Percentiles rank a stretch among this genome's conserved stretches.
These are phyloP conservation scores for Didymella pomorum DNA, from an alignment of 2,329 filamentous ascomycete genomes.

Conservation along the genomic window DNA sequence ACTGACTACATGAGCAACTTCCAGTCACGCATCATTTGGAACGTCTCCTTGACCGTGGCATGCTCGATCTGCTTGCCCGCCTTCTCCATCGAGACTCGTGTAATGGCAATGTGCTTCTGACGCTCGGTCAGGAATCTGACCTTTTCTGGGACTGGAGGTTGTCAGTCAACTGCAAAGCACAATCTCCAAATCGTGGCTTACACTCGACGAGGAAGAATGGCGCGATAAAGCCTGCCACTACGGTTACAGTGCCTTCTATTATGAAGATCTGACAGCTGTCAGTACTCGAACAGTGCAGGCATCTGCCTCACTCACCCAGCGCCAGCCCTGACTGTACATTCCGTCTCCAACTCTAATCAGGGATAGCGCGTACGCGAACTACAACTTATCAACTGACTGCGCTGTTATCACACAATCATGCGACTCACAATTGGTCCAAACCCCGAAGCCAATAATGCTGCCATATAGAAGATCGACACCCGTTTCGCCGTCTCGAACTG, in stretches of 20 bases:
- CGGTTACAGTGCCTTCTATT: conserved; percentile 33
- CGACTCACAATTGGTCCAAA: conserved; percentile 44
- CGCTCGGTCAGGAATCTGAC: conserved; percentile 39
- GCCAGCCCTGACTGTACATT: conserved; percentile 43
- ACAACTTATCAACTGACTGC: conserved; percentile 2
- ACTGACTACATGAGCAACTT: conserved; percentile 42
- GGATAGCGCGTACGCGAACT: conserved; percentile 45
- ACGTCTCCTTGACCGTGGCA: conserved; percentile 32
- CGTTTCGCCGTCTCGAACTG: conserved; percentile 38
- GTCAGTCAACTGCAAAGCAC: background rate
- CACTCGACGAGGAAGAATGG: conserved; percentile 40
- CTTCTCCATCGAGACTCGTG: conserved; percentile 40
- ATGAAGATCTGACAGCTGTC: conserved; percentile 29
- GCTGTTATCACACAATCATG: background rate
- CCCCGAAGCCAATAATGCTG: conserved; percentile 39
- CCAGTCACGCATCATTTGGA: conserved; percentile 40
- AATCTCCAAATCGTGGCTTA: conserved; percentile 1
- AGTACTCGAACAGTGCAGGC: background rate
- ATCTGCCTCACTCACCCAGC: conserved; percentile 25
- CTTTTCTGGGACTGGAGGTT: conserved; percentile 33
- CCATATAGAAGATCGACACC: conserved; percentile 40
- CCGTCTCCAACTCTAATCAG: conserved; percentile 44
- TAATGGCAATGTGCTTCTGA: conserved; percentile 36
- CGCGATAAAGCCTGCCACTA: conserved; percentile 28
- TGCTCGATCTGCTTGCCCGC: conserved; percentile 33